These are phyloP conservation scores for Cercophora samala DNA, from an alignment of 495 filamentous ascomycete species.

Conservation along the genomic window DNA sequence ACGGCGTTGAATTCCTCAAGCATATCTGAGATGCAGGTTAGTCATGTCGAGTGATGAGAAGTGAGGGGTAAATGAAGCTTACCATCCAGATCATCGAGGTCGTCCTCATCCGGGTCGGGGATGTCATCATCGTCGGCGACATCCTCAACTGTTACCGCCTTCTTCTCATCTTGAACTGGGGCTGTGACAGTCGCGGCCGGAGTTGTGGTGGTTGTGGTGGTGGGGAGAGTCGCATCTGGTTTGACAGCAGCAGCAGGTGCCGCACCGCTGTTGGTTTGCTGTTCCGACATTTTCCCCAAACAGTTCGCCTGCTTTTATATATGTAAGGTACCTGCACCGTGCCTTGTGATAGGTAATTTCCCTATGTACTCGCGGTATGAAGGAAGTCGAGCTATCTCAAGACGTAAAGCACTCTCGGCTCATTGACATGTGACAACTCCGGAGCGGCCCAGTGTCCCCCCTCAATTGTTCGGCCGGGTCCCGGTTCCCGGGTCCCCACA, in stretches of 20 bases:
- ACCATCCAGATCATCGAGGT: conserved; percentile 92
- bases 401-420: not conserved
- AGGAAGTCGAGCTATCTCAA: not conserved
- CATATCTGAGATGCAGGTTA: conserved; percentile 57
- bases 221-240: not conserved
- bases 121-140: conserved; percentile 44
- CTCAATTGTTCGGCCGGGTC: not conserved
- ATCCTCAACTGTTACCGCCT: conserved; percentile 27
- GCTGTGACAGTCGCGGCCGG: not conserved
- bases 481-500: not conserved
- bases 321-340: not conserved
- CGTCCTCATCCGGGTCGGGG: conserved; percentile 77
- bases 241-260: not conserved
- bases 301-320: not conserved
- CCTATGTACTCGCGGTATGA: not conserved
- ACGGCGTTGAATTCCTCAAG: conserved; percentile 79
- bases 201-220: not conserved
- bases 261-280: not conserved
- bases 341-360: not conserved
- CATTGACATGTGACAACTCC: not conserved
- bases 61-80: conserved; percentile 18
- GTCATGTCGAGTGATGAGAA: not conserved
- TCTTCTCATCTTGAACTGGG: conserved; percentile 15
- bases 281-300: not conserved
- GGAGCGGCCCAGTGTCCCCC: not conserved